Evolutionary conservation across 2,329 filamentous ascomycete species (phyloP).

Genomic region (Chaetomiaceae sp.): DNA sequence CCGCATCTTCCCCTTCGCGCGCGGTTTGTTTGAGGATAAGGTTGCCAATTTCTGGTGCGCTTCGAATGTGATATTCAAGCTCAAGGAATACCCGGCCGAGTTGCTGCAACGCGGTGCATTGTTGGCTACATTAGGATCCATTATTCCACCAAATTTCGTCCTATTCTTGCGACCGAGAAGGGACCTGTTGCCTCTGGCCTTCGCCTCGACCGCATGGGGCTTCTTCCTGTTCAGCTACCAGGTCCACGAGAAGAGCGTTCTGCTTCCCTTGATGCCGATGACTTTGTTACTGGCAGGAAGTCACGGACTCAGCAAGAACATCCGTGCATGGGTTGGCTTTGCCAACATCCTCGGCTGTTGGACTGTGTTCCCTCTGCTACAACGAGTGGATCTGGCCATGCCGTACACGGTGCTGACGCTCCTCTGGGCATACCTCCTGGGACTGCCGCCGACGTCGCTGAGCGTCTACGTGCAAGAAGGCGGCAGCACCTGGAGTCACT

Average conservation of each 20-base stretch:
- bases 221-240: conserved; percentile 98
- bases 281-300: conserved; percentile 76
- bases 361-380: conserved; percentile 90
- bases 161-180: conserved; percentile 74
- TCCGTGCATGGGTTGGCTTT: conserved; percentile 89
- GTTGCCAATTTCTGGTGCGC: conserved; percentile 98
- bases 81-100: conserved; percentile 64
- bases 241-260: conserved; percentile 95
- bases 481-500: conserved; percentile 40
- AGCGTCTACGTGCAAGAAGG: conserved; percentile 58
- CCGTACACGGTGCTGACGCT: conserved; percentile 81
- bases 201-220: conserved; percentile 84
- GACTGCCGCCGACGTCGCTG: conserved; percentile 71
- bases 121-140: conserved; percentile 65
- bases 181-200: conserved; percentile 68
- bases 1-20: conserved; percentile 90
- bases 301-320: conserved; percentile 68
- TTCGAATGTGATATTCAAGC: conserved; percentile 81
- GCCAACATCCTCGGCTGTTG: conserved; percentile 83
- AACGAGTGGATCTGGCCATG: conserved; percentile 73
- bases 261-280: conserved; percentile 89
- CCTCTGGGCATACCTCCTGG: conserved; percentile 87
- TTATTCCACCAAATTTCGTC: conserved; percentile 71
- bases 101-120: conserved; percentile 73
- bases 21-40: conserved; percentile 97